Conservation (phyloP, 176 grass and related monocot species). For the Rhynchospora breviuscula region DNA sequence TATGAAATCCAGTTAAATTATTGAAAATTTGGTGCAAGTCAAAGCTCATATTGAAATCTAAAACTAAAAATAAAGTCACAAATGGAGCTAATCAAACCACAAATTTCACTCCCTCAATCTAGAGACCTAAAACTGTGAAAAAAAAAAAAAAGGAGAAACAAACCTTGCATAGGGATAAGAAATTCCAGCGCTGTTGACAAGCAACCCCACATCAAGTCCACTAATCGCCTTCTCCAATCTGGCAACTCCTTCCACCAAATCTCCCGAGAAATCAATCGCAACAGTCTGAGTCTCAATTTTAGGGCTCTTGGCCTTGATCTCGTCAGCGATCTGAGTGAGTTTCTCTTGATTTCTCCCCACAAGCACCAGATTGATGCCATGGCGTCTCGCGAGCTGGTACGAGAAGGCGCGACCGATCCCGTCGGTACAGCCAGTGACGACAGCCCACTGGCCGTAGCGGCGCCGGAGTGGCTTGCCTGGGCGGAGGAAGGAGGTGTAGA, state of each 20-base stretch:
- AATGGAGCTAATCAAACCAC: neutral
- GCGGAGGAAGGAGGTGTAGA: slow-evolving; percentile 72
- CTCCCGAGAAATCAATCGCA: slow-evolving; percentile 63
- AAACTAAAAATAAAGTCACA: neutral
- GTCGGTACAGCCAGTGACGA: slow-evolving; percentile 80
- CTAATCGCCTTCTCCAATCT: slow-evolving; percentile 47
- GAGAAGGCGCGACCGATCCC: slow-evolving; percentile 80
- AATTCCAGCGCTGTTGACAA: slow-evolving; percentile 79
- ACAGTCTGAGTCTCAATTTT: slow-evolving; percentile 51
- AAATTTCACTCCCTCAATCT: neutral
- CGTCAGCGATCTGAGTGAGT: slow-evolving; percentile 47
- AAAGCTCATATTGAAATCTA: neutral
- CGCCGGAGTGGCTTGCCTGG: slow-evolving; percentile 70
- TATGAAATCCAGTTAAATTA: neutral
- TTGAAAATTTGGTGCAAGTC: neutral
- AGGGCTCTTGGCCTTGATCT: slow-evolving; percentile 51
- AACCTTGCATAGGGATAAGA: slow-evolving; percentile 85
- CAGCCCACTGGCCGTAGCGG: slow-evolving; percentile 80
- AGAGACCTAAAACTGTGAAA: neutral
- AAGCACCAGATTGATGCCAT: slow-evolving; percentile 65
- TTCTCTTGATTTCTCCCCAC: slow-evolving; percentile 78
- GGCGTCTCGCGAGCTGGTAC: slow-evolving; percentile 50
- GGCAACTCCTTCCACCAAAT: slow-evolving; percentile 51
- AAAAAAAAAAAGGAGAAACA: slow-evolving; percentile 3
- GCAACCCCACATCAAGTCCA: slow-evolving; percentile 67